A percentile compares a stretch with the other conserved stretches of the same genome.
Evolutionary conservation across 2,329 filamentous ascomycete genomes (phyloP).

Genomic region (Colletotrichum kahawae): DNA sequence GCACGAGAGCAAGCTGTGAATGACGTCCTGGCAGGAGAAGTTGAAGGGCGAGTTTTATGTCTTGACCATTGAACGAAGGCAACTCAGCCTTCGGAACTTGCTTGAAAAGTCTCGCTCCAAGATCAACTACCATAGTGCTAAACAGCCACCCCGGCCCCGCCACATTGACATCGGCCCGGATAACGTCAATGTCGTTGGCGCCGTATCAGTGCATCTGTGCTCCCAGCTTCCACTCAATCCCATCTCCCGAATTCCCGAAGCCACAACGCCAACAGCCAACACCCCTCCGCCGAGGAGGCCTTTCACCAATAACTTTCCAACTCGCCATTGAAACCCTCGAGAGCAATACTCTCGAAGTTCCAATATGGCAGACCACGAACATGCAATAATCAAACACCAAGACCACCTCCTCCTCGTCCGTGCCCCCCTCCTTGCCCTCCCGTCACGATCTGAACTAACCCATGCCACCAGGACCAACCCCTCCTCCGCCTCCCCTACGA

Average conservation of each 20-base stretch:
- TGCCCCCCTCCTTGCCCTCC: background rate
- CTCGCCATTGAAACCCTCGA: background rate
- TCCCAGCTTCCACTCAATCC: background rate
- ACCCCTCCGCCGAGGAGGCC: background rate
- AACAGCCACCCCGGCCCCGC: constrained; percentile 2
- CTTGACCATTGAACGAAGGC: background rate
- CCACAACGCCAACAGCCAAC: background rate
- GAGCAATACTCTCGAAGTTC: background rate
- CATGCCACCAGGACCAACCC: constrained; percentile 76
- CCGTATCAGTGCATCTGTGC: constrained; percentile 13
- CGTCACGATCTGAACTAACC: background rate
- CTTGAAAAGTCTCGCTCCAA: background rate
- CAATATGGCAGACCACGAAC: constrained; percentile 64
- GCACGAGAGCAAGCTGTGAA: background rate
- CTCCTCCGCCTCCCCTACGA: constrained; percentile 93
- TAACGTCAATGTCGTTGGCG: constrained; percentile 8
- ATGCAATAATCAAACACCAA: constrained; percentile 74
- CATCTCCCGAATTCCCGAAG: background rate
- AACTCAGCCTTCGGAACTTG: background rate
- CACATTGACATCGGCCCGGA: constrained; percentile 5
- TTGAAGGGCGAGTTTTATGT: background rate
- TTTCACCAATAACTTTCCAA: background rate
- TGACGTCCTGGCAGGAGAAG: background rate
- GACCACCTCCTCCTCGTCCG: constrained; percentile 76
- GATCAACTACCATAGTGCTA: background rate